phyloP scores from a whole-genome alignment of 345 rosid species.

The Melaleuca quinquenervia region DNA sequence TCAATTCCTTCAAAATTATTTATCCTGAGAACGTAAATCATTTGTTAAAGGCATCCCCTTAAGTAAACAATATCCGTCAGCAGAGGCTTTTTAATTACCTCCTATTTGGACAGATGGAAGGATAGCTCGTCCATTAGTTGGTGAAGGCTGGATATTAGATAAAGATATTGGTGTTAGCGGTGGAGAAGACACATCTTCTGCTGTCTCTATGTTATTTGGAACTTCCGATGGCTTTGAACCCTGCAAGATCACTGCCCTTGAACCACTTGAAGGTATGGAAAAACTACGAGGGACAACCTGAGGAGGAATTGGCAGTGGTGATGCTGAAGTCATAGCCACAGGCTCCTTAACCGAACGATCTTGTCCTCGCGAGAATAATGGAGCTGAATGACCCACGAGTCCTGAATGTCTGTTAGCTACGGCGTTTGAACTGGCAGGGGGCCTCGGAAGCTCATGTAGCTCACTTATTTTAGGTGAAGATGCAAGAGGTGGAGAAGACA shows the following conservation, averaged over 20 bases:
- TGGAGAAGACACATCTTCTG: conserved; percentile 44
- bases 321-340: conserved; percentile 23
- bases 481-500: conserved; percentile 52
- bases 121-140: background rate
- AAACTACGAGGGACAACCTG: conserved; percentile 57
- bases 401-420: conserved; percentile 31
- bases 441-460: conserved; percentile 99
- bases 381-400: conserved; percentile 61
- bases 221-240: conserved; percentile 19
- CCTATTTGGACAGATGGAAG: background rate
- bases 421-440: conserved; percentile 35
- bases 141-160: conserved; percentile 8
- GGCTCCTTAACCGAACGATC: conserved; percentile 28
- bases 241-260: conserved; percentile 27
- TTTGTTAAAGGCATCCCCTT: background rate
- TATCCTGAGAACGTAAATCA: background rate
- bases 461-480: conserved; percentile 89
- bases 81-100: background rate
- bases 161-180: conserved; percentile 60
- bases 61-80: background rate
- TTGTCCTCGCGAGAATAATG: conserved; percentile 45
- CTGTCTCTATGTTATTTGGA: conserved; percentile 22
- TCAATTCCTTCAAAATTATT: background rate
- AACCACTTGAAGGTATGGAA: conserved; percentile 71
- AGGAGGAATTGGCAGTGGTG: conserved; percentile 81